These are phyloP conservation scores for Hemerocallis citrina DNA, from an alignment of 106 monocot species.

Conservation along the genomic window DNA sequence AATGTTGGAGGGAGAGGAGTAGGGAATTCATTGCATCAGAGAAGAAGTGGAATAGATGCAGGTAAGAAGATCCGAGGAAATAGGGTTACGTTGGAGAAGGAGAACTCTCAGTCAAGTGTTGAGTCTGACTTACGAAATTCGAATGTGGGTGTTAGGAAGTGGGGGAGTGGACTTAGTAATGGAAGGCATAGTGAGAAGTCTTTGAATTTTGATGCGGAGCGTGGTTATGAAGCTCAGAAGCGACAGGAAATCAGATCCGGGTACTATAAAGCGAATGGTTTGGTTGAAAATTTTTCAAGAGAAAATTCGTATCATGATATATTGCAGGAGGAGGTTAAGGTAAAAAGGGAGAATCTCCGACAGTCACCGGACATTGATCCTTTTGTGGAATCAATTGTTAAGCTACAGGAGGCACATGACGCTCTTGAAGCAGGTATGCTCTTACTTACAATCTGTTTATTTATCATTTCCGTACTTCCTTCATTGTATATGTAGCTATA, in stretches of 20 bases:
- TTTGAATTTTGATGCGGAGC: constrained; percentile 21
- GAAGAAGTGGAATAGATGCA: constrained; percentile 18
- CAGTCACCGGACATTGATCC: constrained; percentile 33
- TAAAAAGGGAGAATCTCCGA: constrained; percentile 8
- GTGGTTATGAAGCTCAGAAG: constrained; percentile 34
- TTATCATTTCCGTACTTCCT: too few relatives aligned
- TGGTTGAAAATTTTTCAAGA: constrained; percentile 6
- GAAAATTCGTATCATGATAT: constrained; percentile 12
- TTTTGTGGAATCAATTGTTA: constrained; percentile 29
- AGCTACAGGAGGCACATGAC: constrained; percentile 57
- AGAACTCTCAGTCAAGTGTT: constrained; percentile 53
- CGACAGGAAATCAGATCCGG: constrained; percentile 25
- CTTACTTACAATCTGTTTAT: too few relatives aligned
- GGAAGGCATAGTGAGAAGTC: constrained; percentile 28
- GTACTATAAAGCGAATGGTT: constrained; percentile 41
- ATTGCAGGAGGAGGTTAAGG: constrained; percentile 17
- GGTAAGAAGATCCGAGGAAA: constrained; percentile 27
- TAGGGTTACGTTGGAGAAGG: constrained; percentile 21
- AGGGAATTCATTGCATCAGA: too few relatives aligned
- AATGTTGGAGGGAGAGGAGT: constrained; percentile 15
- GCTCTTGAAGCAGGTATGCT: constrained; percentile 67
- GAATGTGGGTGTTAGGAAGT: constrained; percentile 9
- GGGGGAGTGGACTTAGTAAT: constrained; percentile 22
- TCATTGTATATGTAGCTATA: too few relatives aligned
- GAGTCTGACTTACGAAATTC: constrained; percentile 48